A percentile compares a stretch with the other conserved stretches of the same genome.
Evolutionary conservation across 805 yeast species (phyloP).

Genomic region (Wickerhamiella domercqiae): DNA sequence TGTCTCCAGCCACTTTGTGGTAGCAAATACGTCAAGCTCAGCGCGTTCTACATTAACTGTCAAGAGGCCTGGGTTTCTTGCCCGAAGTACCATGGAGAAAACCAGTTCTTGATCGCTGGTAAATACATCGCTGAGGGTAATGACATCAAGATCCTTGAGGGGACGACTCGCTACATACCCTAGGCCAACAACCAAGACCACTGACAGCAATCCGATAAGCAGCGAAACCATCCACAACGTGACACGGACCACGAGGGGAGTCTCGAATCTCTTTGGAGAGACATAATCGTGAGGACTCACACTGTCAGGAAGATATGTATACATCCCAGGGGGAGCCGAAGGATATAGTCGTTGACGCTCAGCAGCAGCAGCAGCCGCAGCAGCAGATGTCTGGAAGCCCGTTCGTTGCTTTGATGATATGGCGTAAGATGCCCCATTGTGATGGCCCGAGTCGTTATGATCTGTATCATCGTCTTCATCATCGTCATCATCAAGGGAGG

Average conservation of each 20-base stretch:
- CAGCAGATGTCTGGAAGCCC: background rate
- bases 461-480: conserved; percentile 30
- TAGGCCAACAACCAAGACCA: conserved; percentile 75
- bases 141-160: conserved; percentile 47
- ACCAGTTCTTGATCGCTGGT: conserved; percentile 74
- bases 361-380: background rate
- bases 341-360: background rate
- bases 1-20: conserved; percentile 14
- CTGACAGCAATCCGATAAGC: conserved; percentile 16
- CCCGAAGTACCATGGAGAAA: conserved; percentile 62
- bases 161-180: conserved; percentile 77
- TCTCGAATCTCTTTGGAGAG: background rate
- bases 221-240: conserved; percentile 20
- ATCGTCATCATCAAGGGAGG: conserved; percentile 1
- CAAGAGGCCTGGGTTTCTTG: conserved; percentile 78
- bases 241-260: conserved; percentile 17
- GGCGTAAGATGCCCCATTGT: background rate
- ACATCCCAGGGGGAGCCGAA: conserved; percentile 19
- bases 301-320: background rate
- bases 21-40: conserved; percentile 69
- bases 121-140: conserved; percentile 50
- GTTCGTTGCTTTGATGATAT: too few species aligned
- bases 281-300: conserved; percentile 32
- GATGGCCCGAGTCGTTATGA: conserved; percentile 24
- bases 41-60: conserved; percentile 46